Percentiles rank a stretch among this genome's conserved stretches.
Conservation (phyloP, 2,329 filamentous ascomycete genomes). For the Ceratocystis harringtonii region DNA sequence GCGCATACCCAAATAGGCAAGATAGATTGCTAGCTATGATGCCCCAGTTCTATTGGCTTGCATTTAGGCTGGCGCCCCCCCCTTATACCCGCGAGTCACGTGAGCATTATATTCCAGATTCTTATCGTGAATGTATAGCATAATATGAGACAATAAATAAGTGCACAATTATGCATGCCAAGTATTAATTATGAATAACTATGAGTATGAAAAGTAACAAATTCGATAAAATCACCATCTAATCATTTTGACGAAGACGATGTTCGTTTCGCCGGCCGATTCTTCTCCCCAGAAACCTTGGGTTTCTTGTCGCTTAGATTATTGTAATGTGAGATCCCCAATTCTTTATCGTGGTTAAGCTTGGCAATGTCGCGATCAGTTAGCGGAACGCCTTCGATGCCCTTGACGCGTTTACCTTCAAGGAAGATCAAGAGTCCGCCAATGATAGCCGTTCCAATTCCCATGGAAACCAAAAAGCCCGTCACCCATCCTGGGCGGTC, state of each 20-base stretch:
- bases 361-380: slow-evolving; percentile 38
- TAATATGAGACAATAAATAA: not conserved
- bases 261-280: slow-evolving; percentile 11
- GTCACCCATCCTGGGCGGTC: slow-evolving; percentile 66
- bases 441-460: slow-evolving; percentile 46
- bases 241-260: not conserved
- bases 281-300: slow-evolving; percentile 28
- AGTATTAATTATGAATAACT: not conserved
- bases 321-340: slow-evolving; percentile 44
- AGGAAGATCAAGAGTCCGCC: slow-evolving; percentile 56
- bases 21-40: too few species aligned
- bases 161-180: too few species aligned
- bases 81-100: too few species aligned
- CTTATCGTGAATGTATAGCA: not conserved
- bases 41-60: too few species aligned
- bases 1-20: too few species aligned
- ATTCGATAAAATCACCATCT: not conserved
- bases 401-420: slow-evolving; percentile 58
- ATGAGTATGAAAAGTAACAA: slow-evolving; percentile 3
- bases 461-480: slow-evolving; percentile 62
- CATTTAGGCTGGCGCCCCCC: too few species aligned
- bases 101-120: too few species aligned
- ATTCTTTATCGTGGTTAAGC: slow-evolving; percentile 37
- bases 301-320: slow-evolving; percentile 39
- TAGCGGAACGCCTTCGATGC: slow-evolving; percentile 54